These are phyloP conservation scores for Colletotrichum acutatum DNA, from an alignment of 2,329 filamentous ascomycete species.

Conservation along the genomic window DNA sequence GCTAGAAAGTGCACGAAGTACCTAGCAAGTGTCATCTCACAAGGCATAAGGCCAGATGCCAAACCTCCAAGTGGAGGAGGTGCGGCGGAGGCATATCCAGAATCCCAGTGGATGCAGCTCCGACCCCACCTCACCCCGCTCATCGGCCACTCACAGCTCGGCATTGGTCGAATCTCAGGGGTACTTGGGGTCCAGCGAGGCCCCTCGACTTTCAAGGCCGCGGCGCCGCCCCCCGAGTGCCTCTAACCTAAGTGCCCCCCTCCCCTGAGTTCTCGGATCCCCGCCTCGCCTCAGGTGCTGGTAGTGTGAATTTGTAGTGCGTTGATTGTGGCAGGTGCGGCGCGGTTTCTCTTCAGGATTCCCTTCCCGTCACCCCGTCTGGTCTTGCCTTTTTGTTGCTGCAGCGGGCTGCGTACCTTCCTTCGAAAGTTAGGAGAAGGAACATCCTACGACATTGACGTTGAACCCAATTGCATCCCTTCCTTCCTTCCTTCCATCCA, in stretches of 20 bases:
- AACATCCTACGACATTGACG: neutral
- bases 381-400: neutral
- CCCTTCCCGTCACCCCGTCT: neutral
- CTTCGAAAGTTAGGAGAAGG: no score
- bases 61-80: conserved; percentile 3
- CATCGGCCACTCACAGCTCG: conserved; percentile 9
- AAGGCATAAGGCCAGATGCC: neutral
- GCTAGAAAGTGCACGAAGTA: no score
- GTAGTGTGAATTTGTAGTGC: no score
- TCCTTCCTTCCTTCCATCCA: neutral
- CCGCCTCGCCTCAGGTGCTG: neutral
- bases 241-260: no score
- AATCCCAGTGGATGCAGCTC: neutral
- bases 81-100: conserved; percentile 9
- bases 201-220: neutral
- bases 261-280: neutral
- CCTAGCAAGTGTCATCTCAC: neutral
- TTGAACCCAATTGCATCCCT: neutral
- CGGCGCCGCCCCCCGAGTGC: no score
- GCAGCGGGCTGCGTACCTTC: no score
- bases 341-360: no score
- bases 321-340: no score
- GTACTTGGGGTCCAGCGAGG: conserved; percentile 28
- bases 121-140: conserved; percentile 4
- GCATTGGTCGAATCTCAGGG: conserved; percentile 13